phyloP scores from a whole-genome alignment of 371 early-diverging fungal genomes.

The Zancudomyces culisetae region DNA sequence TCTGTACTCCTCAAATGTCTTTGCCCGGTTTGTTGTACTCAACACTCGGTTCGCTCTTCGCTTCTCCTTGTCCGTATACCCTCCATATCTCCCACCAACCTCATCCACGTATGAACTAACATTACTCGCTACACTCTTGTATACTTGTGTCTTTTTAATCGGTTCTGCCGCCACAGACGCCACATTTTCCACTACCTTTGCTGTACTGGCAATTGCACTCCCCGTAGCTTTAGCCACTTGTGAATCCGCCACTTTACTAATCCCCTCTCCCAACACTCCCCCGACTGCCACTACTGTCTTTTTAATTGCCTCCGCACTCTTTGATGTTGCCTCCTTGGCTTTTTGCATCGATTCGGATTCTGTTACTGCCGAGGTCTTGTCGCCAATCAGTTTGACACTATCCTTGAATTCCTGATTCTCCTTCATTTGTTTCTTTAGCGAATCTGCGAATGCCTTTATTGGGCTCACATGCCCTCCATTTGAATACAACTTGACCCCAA shows the following conservation, averaged over 20 bases:
- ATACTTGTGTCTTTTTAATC: constrained; percentile 46
- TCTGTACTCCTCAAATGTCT: constrained; percentile 23
- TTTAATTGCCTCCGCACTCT: constrained; percentile 40
- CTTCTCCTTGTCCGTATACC: constrained; percentile 49
- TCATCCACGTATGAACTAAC: constrained; percentile 53
- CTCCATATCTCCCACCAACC: constrained; percentile 50
- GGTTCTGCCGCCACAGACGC: constrained; percentile 47
- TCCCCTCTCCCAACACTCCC: constrained; percentile 45
- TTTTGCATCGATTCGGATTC: constrained; percentile 73
- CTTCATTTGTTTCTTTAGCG: constrained; percentile 69
- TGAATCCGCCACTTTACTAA: constrained; percentile 67
- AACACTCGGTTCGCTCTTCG: constrained; percentile 12
- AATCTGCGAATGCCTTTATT: constrained; percentile 47
- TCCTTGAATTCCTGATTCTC: constrained; percentile 78
- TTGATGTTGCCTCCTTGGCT: constrained; percentile 61
- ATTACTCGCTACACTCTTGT: constrained; percentile 43
- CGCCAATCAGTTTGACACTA: constrained; percentile 71
- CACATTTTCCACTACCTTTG: constrained; percentile 16
- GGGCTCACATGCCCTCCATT: constrained; percentile 22
- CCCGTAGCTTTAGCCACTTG: constrained; percentile 62
- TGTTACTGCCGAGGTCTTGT: constrained; percentile 50
- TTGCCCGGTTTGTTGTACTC: constrained; percentile 14
- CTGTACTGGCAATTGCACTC: constrained; percentile 37
- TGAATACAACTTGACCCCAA: no score
- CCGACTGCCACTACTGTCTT: constrained; percentile 56